Evolutionary conservation across 345 rosid genomes (phyloP), one percentile per base, ranked within the genome.

Genomic region (Brassica cretica): DNA sequence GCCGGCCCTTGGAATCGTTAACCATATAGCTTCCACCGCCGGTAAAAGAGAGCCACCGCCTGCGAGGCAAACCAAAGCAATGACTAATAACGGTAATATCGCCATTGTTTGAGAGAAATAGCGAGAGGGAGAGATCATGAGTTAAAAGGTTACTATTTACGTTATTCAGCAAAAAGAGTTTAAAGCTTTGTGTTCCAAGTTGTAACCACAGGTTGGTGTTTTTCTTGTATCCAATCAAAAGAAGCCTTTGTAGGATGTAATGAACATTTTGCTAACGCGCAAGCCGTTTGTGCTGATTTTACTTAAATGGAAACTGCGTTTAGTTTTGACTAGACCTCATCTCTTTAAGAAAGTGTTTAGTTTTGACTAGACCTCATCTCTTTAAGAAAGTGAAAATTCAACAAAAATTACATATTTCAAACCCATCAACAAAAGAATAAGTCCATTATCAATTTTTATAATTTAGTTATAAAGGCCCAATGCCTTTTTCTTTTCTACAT

Each of bases 1-100:
- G 0, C 82, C 79, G 1, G 71, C 4, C 10, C 6, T 14, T 70
- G 82, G 82, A 74, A 80, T 60, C 1, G 79, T 74, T 39, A 80
- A 39, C 82, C 79, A 80, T 70, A 80, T 70, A 1, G 76, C 75
- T 18, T 80, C 72, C 55, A 1, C 37, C 21, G 3, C 24, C 8
- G 67, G 62, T 3, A 80, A 63, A 70, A 74, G 25, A 75, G 25
- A 80, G 24, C 72, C 33, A 62, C 63, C 44, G 41, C 61, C 5
- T 62, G 19, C 14, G 5, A 79, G 60, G 75, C 44, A 79, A 19
- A 80, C 65, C 62, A 80, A 64, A 58, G 66, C 41, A 64, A 80
- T 56, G 53, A 64, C 44, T n/a, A 74, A 10, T 11, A 64, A 44
- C 15, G 39, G 79, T 70, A 79, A 70, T 39, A 69, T 80, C 32